Evolutionary conservation across 2,329 filamentous ascomycete genomes (phyloP), one percentile per base, ranked within the genome.

Genomic region (Botrytis fragariae): DNA sequence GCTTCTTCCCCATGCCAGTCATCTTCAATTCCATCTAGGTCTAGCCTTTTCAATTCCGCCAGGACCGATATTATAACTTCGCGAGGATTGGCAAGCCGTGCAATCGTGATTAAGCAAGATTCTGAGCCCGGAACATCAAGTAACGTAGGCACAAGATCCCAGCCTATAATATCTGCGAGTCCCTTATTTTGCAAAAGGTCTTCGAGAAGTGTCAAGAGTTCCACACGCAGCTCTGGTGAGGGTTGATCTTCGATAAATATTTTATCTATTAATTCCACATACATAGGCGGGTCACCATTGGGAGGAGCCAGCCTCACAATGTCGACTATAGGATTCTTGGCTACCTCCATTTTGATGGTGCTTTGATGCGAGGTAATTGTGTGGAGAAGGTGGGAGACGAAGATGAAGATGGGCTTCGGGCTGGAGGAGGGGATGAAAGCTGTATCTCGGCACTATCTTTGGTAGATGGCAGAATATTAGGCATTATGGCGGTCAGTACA

Each of bases 61-160:
- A 93, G 90, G 44, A 94, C 89, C 80, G 95, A 95, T 77, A 96
- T 85, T 74, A 95, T 91, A 63, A 94, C 92, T 82, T 96, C 93
- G 69, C 93, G 86, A 1, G 93, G 93, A 80, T 95, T 96, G 69
- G 93, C 93, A 57, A 94, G 85, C 37, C 90, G 88, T 45, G 93
- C 93, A 70, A 95, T 90, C 44, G 91, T 92, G 80, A 91, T 88
- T 25, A 95, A 85, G 79, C 93, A 94, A 76, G 86, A 82, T 77
- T 92, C 90, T n/a, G 90, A 91, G 20, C 87, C 89, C 1, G 92
- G 86, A 8, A 94, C 83, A 51, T 89, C 86, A 37, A 94, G 85
- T 7, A 96, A 87, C 79, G 93, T 88, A 79, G 92, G 91, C 35
- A 96, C 91, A 69, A 95, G 84, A 81, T 96, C 93, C 93, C 93